A percentile compares a stretch with the other conserved stretches of the same genome.
phyloP scores from a whole-genome alignment of 345 rosid genomes.

The Aethionema arabicum region DNA sequence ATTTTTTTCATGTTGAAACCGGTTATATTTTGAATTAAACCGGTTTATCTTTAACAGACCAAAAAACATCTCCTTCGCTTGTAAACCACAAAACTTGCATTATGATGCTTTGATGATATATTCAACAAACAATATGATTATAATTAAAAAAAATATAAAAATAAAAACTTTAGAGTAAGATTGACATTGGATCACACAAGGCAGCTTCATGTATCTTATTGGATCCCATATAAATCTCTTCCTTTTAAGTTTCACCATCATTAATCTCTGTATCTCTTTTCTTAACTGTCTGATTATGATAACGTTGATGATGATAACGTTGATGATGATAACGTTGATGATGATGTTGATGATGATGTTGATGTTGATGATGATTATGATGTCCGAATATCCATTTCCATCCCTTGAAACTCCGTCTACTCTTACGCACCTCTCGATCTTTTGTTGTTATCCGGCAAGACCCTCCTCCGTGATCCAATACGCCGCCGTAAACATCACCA shows the following conservation, averaged over 20 bases:
- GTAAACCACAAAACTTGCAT: constrained; percentile 12
- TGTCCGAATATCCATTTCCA: constrained; percentile 93
- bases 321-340: constrained; percentile 13
- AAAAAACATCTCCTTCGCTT: background rate
- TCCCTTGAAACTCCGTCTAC: constrained; percentile 81
- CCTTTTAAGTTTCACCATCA: constrained; percentile 9
- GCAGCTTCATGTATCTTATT: constrained; percentile 23
- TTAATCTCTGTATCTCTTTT: constrained; percentile 6
- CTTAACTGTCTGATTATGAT: constrained; percentile 5
- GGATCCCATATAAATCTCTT: constrained; percentile 26
- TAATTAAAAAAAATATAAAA: background rate
- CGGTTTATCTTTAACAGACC: background rate
- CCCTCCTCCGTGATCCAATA: constrained; percentile 42
- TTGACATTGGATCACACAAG: constrained; percentile 32
- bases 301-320: constrained; percentile 4
- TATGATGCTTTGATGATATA: constrained; percentile 13
- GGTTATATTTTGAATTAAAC: background rate
- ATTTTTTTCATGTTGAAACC: too few species aligned
- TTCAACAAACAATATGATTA: constrained; percentile 22
- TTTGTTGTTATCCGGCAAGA: constrained; percentile 63
- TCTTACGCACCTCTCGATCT: constrained; percentile 69
- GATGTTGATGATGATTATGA: constrained; percentile 33
- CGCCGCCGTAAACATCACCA: constrained; percentile 51
- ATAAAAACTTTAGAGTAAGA: constrained; percentile 10
- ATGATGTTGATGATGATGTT: constrained; percentile 18